phyloP scores from a whole-genome alignment of 2,329 filamentous ascomycete species.

The Septoria petroselini region DNA sequence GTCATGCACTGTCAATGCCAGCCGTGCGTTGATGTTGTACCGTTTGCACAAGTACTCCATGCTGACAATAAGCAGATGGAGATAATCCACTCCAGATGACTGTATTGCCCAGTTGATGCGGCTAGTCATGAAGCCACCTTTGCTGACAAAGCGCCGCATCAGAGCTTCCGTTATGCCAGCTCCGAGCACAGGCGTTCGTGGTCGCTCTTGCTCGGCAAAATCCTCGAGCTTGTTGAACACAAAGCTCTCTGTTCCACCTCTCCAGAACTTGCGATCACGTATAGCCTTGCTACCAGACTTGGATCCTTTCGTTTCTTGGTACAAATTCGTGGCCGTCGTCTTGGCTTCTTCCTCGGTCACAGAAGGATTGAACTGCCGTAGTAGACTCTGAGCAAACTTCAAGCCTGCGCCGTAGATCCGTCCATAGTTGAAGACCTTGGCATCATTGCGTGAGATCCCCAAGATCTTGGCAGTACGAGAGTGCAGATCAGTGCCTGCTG shows the following conservation, averaged over 20 bases:
- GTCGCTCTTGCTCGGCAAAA: slow-evolving; percentile 90
- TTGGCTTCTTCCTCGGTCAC: slow-evolving; percentile 76
- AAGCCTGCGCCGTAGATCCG: slow-evolving; percentile 97
- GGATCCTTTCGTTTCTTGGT: slow-evolving; percentile 83
- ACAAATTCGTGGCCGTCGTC: slow-evolving; percentile 73
- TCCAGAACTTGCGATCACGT: slow-evolving; percentile 79
- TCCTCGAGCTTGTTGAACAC: slow-evolving; percentile 98
- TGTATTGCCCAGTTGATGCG: slow-evolving; percentile 99
- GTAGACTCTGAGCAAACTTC: slow-evolving; percentile 83
- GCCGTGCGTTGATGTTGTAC: slow-evolving; percentile 78
- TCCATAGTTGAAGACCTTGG: slow-evolving; percentile 98
- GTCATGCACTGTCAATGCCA: slow-evolving; percentile 94
- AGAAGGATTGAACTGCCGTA: slow-evolving; percentile 88
- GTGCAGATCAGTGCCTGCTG: slow-evolving; percentile 88
- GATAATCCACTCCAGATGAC: slow-evolving; percentile 92
- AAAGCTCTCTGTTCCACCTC: slow-evolving; percentile 92
- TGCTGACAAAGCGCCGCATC: slow-evolving; percentile 81
- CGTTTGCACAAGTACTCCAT: slow-evolving; percentile 92
- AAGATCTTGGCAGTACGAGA: slow-evolving; percentile 89
- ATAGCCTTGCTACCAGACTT: slow-evolving; percentile 74
- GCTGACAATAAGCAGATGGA: slow-evolving; percentile 84
- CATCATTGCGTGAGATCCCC: slow-evolving; percentile 90
- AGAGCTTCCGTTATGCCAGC: slow-evolving; percentile 95
- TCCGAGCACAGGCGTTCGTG: slow-evolving; percentile 85
- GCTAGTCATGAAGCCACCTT: slow-evolving; percentile 88